phyloP scores from a whole-genome alignment of 371 early-diverging fungal species.

The Apophysomyces sp. region DNA sequence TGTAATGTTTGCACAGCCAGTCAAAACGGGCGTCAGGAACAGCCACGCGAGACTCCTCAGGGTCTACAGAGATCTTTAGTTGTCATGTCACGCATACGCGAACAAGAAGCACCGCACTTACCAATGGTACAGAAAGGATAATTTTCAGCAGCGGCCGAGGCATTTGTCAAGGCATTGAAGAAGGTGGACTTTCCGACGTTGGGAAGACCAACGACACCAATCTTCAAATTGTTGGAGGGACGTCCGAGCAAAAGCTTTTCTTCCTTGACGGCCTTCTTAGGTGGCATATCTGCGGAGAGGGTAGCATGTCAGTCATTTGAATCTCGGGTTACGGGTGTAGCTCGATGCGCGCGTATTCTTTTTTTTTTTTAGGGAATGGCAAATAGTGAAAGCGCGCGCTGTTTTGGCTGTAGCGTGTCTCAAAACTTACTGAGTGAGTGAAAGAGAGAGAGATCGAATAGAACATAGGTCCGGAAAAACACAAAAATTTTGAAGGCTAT shows the following conservation, averaged over 20 bases:
- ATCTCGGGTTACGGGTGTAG: not conserved
- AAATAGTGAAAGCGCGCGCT: too few relatives aligned
- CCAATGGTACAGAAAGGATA: constrained; percentile 86
- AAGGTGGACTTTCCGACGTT: constrained; percentile 98
- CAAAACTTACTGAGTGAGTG: not conserved
- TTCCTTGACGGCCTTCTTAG: constrained; percentile 81
- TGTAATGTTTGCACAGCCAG: constrained; percentile 78
- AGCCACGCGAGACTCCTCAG: constrained; percentile 90
- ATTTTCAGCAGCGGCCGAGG: constrained; percentile 87
- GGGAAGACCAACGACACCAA: constrained; percentile 98
- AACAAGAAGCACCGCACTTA: too few relatives aligned
- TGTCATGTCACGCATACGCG: too few relatives aligned
- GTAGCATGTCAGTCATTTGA: not conserved
- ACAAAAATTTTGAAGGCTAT: constrained; percentile 1
- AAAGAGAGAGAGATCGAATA: not conserved
- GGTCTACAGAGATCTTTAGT: constrained; percentile 59
- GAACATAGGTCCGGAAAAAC: not conserved
- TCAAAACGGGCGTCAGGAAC: constrained; percentile 96
- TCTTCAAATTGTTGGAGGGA: constrained; percentile 95
- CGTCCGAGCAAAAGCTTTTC: constrained; percentile 89
- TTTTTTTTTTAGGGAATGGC: too few relatives aligned
- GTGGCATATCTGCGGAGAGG: constrained; percentile 40
- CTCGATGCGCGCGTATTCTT: too few relatives aligned
- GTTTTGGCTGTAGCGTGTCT: too few relatives aligned
- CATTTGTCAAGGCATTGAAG: constrained; percentile 95